These are phyloP conservation scores for Allomyces macrogynus DNA, from an alignment of 192 early-diverging fungal species.

Conservation along the genomic window DNA sequence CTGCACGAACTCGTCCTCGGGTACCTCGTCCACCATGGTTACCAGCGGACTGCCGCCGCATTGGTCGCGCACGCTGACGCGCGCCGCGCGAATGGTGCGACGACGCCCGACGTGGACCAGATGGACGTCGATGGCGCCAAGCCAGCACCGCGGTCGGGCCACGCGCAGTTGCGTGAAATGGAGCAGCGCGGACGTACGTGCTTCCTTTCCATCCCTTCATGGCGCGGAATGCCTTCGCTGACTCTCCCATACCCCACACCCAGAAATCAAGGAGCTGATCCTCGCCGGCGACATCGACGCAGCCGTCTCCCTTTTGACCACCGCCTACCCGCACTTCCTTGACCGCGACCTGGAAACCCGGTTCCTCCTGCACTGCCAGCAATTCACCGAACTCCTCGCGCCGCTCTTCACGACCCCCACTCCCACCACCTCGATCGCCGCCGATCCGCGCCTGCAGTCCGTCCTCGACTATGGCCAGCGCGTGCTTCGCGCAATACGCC, in stretches of 20 bases:
- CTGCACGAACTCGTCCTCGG: conserved; percentile 42
- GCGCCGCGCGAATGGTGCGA: background rate
- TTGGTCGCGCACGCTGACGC: conserved; percentile 20
- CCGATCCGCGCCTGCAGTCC: background rate
- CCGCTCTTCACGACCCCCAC: background rate
- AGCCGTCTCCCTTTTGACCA: background rate
- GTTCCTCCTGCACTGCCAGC: background rate
- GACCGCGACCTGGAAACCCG: background rate
- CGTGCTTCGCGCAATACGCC: background rate
- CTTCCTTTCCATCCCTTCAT: background rate
- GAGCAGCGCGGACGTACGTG: background rate
- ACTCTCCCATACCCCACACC: background rate
- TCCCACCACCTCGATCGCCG: background rate
- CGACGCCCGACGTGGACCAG: background rate
- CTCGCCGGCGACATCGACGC: background rate
- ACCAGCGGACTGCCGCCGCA: conserved; percentile 48
- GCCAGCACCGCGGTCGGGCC: background rate
- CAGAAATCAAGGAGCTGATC: background rate
- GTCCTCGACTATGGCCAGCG: background rate
- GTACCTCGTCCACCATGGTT: conserved; percentile 71
- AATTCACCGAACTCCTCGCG: background rate
- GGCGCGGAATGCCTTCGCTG: too few relatives aligned
- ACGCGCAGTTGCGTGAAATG: background rate
- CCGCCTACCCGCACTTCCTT: background rate
- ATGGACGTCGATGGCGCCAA: background rate